Evolutionary conservation across 371 early-diverging fungal species (phyloP).

Genomic region (Mucor velutinosus): DNA sequence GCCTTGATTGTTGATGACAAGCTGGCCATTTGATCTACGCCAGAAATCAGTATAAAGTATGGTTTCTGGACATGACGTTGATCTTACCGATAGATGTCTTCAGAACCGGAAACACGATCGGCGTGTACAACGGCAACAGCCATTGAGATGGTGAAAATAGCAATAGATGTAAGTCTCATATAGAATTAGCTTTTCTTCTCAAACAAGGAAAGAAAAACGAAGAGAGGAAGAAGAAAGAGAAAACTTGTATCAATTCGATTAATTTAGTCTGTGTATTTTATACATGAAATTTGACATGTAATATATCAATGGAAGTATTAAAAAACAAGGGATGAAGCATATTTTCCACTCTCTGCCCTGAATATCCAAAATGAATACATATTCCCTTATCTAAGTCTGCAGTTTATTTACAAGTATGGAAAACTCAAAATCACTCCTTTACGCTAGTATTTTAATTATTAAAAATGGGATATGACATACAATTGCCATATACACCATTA

Average conservation of each 20-base stretch:
- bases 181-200: not conserved
- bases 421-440: not conserved
- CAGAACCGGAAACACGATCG: not conserved
- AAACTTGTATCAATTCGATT: not conserved
- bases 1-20: not conserved
- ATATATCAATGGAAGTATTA: slow-evolving; percentile 6
- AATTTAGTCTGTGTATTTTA: not conserved
- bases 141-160: slow-evolving; percentile 9
- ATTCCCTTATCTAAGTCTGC: not conserved
- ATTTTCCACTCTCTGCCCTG: not conserved
- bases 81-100: slow-evolving; percentile 4
- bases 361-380: slow-evolving; percentile 1
- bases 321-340: slow-evolving; percentile 4
- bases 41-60: not conserved
- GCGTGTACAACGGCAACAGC: slow-evolving; percentile 10
- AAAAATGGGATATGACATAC: not conserved
- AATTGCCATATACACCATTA: not conserved
- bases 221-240: not conserved
- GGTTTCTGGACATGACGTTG: not conserved
- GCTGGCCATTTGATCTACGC: not conserved
- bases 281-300: slow-evolving; percentile 3
- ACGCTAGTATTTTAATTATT: not conserved
- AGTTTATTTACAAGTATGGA: not conserved
- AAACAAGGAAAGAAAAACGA: not conserved
- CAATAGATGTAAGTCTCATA: slow-evolving; percentile 9